Percentiles rank a stretch among this genome's conserved stretches.
Evolutionary conservation across 495 filamentous ascomycete species (phyloP).

Genomic region (Durotheca rogersii): DNA sequence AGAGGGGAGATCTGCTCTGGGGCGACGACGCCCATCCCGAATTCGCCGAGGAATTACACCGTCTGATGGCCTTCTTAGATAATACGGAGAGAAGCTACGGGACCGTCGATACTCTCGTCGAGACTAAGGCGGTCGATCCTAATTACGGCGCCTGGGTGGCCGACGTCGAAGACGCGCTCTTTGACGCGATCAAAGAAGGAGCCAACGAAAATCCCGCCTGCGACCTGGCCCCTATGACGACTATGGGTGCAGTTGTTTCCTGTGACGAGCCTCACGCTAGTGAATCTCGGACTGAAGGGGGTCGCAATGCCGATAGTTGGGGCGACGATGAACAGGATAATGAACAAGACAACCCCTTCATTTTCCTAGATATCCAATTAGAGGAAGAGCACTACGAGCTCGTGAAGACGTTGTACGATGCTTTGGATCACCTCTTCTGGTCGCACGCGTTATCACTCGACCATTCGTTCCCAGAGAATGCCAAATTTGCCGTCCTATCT

Average conservation of each 20-base stretch:
- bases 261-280: conserved; percentile 10
- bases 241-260: conserved; percentile 22
- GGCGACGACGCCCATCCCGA: conserved; percentile 45
- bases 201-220: conserved; percentile 17
- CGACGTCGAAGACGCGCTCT: conserved; percentile 33
- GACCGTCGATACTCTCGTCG: conserved; percentile 56
- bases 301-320: conserved; percentile 25
- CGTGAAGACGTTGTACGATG: conserved; percentile 65
- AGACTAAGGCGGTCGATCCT: conserved; percentile 30
- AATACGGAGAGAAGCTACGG: conserved; percentile 78
- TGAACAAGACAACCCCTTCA: conserved; percentile 45
- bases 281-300: conserved; percentile 20
- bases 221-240: conserved; percentile 34
- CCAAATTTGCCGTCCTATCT: conserved; percentile 49
- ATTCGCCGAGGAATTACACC: conserved; percentile 62
- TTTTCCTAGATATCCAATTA: conserved; percentile 40
- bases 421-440: conserved; percentile 70
- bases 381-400: conserved; percentile 26
- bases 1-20: conserved; percentile 43
- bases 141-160: conserved; percentile 25
- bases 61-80: conserved; percentile 86
- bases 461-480: conserved; percentile 41
- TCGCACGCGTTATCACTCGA: conserved; percentile 35
- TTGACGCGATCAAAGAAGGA: conserved; percentile 30
- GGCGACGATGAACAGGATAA: conserved; percentile 40